Percentiles rank a stretch among this genome's conserved stretches.
phyloP scores from a whole-genome alignment of 2,329 filamentous ascomycete species.

The Bretziella fagacearum region DNA sequence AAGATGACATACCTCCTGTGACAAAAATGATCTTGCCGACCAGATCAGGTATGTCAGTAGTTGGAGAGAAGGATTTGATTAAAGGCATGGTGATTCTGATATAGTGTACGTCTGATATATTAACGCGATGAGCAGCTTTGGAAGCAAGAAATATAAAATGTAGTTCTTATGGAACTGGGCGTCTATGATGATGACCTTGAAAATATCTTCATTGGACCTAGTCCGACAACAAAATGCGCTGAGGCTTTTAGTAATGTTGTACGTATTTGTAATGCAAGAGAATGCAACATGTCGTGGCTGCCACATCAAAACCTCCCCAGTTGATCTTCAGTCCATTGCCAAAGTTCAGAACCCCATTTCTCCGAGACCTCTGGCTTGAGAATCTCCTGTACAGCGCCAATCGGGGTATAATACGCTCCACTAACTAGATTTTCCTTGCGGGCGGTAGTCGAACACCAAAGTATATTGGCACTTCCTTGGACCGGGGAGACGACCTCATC shows the following conservation, averaged over 20 bases:
- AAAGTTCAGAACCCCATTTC: background rate
- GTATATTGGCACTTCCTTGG: background rate
- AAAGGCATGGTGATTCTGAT: background rate
- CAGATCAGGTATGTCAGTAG: background rate
- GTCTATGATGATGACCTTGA: too few relatives aligned
- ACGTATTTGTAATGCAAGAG: too few relatives aligned
- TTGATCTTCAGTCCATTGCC: background rate
- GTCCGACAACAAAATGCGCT: too few relatives aligned
- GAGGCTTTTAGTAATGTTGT: too few relatives aligned
- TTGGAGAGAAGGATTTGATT: background rate
- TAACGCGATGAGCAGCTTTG: background rate
- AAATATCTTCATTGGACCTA: too few relatives aligned
- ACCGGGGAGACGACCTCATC: background rate
- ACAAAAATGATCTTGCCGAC: background rate
- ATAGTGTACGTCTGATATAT: background rate
- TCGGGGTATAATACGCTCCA: background rate
- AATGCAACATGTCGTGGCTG: too few relatives aligned
- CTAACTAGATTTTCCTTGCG: background rate
- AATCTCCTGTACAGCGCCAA: background rate
- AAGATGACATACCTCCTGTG: background rate
- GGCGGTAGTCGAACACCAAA: background rate
- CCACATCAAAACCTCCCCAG: background rate
- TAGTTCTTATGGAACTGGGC: too few relatives aligned
- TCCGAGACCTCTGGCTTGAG: background rate
- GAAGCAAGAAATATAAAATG: background rate